Percentiles rank a stretch among this genome's conserved stretches.
phyloP scores from a whole-genome alignment of 345 rosid genomes.

The Syzygium oleosum region DNA sequence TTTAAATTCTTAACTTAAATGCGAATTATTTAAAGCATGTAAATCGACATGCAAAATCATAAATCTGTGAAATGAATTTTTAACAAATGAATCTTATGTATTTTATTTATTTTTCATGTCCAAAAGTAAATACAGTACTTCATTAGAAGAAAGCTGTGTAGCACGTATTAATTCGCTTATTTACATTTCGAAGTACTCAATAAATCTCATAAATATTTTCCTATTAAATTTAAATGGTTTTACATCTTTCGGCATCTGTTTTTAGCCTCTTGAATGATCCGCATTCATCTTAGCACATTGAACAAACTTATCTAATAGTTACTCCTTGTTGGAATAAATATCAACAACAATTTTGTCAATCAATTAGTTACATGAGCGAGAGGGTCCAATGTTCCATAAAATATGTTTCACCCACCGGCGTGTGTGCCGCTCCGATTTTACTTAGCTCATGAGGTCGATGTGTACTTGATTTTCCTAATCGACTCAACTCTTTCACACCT shows the following conservation, averaged over 20 bases:
- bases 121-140: too few relatives aligned
- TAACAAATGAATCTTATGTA: too few relatives aligned
- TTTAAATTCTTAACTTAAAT: too few relatives aligned
- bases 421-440: not conserved
- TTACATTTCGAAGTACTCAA: too few relatives aligned
- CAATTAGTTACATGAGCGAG: not conserved
- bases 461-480: not conserved
- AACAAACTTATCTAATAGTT: not conserved
- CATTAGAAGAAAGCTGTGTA: too few relatives aligned
- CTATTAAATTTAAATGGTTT: not conserved
- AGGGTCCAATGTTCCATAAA: not conserved
- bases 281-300: not conserved
- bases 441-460: not conserved
- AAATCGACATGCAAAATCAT: too few relatives aligned
- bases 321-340: not conserved
- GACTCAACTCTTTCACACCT: not conserved
- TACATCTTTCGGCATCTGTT: not conserved
- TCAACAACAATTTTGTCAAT: not conserved
- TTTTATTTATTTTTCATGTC: not conserved
- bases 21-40: too few relatives aligned
- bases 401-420: rapidly evolving
- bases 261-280: not conserved
- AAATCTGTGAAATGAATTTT: too few relatives aligned
- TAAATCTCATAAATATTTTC: too few relatives aligned
- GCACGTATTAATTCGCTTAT: too few relatives aligned